Base-by-base conservation (phyloP, 805 yeast genomes). In the Scheffersomyces lignosus region DNA sequence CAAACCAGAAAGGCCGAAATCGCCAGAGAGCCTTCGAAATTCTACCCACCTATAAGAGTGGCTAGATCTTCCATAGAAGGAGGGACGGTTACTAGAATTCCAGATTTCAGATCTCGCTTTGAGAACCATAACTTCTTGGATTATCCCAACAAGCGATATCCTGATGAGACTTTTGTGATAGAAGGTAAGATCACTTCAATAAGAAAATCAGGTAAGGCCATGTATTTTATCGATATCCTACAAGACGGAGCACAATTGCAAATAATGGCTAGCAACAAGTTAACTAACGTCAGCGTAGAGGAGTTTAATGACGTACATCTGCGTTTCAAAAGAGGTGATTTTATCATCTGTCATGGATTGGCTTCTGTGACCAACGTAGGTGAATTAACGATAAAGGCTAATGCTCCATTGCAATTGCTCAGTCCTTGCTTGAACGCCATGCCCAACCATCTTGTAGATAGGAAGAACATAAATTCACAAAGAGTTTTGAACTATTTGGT, bases 341-440 rank as follows among this genome's bases (percentile, higher is more conserved):
- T 73, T 29, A 63, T 91, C 3, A 62, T 77, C 5, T 78, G 82
- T 16, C 50, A 60, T 3, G 99, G 99, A 0, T 54, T 48, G 16
- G 89, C 96, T 0, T 87, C 91, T 17, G 56, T 75, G 3, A 87
- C 97, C 0, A 79, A 81, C 37, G 78, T 79, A 3, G 93, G 91
- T 0, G 96, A 90, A 46, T 62, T 89, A 5, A 83, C 96, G 1
- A 52, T 91, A 34, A 78, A 84, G 44, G 70, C 81, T 9, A 59
- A 62, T 0, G 41, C 54, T n/a, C 71, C 80, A 2, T 56, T 86
- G 2, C 42, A 33, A 17, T 58, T 88, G 9, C 71, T 84, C 5
- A 59, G 90, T 0, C 91, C 96, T 0, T 73, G 90, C 14, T 67
- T 88, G 37, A 54, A 52, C 5, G 83, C 85, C 1, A 52, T 83